Evolutionary conservation across 768 basidiomycete genomes (phyloP).

Genomic region (Podaxis sp.): DNA sequence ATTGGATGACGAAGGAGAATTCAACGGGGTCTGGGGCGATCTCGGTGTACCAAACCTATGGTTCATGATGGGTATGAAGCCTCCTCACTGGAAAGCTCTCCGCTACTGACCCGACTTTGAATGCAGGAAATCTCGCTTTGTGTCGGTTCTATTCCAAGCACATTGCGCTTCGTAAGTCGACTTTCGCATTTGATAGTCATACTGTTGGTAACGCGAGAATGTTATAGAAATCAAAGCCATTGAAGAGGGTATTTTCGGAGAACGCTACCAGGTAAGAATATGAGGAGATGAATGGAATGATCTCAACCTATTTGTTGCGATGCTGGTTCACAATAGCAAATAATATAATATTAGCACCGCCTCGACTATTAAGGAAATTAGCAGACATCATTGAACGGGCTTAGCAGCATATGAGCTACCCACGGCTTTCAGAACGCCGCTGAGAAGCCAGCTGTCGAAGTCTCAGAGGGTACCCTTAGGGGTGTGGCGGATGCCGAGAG

Average conservation of each 20-base stretch:
- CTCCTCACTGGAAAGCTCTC: background rate
- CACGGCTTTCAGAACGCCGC: too few species aligned
- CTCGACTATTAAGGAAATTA: background rate
- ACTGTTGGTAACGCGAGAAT: background rate
- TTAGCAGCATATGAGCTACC: too few species aligned
- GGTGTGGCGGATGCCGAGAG: too few species aligned
- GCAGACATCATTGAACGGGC: too few species aligned
- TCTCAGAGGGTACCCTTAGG: too few species aligned
- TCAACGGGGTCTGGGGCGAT: constrained; percentile 41
- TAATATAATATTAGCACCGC: background rate
- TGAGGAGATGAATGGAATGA: background rate
- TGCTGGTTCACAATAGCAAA: background rate
- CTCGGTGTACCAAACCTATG: constrained; percentile 42
- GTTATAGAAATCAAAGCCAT: constrained; percentile 59
- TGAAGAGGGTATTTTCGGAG: constrained; percentile 43
- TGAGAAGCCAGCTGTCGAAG: too few species aligned
- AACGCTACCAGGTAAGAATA: constrained; percentile 16
- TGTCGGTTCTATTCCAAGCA: constrained; percentile 64
- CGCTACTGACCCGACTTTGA: background rate
- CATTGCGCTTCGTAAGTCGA: constrained; percentile 57
- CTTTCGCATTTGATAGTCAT: background rate
- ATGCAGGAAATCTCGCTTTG: constrained; percentile 50
- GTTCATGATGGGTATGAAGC: constrained; percentile 52
- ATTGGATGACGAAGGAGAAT: constrained; percentile 60
- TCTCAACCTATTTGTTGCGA: background rate